A percentile compares a stretch with the other conserved stretches of the same genome.
phyloP scores from a whole-genome alignment of 2,329 filamentous ascomycete species.

The Chaetomiaceae sp. region DNA sequence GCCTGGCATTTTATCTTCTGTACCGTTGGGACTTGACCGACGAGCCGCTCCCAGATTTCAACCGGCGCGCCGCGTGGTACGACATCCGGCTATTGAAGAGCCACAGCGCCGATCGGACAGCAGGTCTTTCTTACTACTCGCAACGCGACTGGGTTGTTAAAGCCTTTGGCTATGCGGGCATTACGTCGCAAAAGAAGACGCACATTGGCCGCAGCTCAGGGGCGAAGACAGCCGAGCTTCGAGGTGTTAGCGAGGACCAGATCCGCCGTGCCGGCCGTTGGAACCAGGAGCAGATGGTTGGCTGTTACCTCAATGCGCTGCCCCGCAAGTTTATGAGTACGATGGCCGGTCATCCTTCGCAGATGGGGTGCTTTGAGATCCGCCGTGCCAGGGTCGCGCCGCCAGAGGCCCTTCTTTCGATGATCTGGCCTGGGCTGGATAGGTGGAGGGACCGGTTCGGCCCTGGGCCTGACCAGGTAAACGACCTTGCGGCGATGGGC shows the following conservation, averaged over 20 bases:
- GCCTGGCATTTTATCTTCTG: neutral
- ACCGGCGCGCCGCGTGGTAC: neutral
- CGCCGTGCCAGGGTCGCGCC: neutral
- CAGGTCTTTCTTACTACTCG: neutral
- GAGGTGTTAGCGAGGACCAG: neutral
- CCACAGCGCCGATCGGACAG: neutral
- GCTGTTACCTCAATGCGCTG: neutral
- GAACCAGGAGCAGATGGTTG: neutral
- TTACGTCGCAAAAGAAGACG: neutral
- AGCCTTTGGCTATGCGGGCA: neutral
- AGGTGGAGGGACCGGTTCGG: neutral
- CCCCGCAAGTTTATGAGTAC: slow-evolving; percentile 1
- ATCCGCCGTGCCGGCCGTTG: neutral
- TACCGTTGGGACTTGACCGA: neutral
- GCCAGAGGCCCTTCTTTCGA: neutral
- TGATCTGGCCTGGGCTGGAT: neutral
- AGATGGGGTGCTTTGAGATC: neutral
- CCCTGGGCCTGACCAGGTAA: neutral
- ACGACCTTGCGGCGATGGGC: neutral
- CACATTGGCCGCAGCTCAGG: neutral
- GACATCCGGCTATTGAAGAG: neutral
- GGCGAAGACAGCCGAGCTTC: neutral
- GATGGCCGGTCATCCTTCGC: neutral
- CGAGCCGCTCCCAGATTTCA: neutral
- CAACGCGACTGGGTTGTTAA: neutral